phyloP scores from a whole-genome alignment of 2,329 filamentous ascomycete genomes.

The Colletotrichum chrysophilum region DNA sequence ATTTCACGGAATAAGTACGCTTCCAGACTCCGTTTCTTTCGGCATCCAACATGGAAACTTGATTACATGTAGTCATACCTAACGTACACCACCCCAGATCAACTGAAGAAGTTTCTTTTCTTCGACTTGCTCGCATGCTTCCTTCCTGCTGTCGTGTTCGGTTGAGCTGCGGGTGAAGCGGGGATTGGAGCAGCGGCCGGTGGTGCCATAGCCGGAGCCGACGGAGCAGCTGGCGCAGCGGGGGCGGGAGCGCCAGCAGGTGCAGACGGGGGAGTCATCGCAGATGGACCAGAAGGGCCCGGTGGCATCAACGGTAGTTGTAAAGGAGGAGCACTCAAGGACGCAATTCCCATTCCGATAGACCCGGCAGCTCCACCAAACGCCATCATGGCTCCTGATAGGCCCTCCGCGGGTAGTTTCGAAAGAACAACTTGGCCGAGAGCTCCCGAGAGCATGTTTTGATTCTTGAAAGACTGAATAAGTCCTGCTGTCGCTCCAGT shows the following conservation, averaged over 20 bases:
- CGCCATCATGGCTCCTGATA: background rate
- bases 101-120: background rate
- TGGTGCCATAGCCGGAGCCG: background rate
- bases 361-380: conserved; percentile 1
- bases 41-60: background rate
- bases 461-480: conserved; percentile 4
- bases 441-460: conserved; percentile 1
- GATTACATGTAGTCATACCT: background rate
- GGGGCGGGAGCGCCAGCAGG: background rate
- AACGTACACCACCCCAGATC: background rate
- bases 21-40: background rate
- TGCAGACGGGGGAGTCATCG: background rate
- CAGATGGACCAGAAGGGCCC: background rate
- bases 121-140: background rate
- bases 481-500: background rate
- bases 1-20: background rate
- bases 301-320: background rate
- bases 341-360: background rate
- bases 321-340: conserved; percentile 23
- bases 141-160: background rate
- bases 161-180: background rate
- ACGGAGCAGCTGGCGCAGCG: background rate
- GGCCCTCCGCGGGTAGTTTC: conserved; percentile 8
- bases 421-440: background rate
- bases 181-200: background rate